Conservation (phyloP, 345 rosid genomes). For the Turnera subulata region DNA sequence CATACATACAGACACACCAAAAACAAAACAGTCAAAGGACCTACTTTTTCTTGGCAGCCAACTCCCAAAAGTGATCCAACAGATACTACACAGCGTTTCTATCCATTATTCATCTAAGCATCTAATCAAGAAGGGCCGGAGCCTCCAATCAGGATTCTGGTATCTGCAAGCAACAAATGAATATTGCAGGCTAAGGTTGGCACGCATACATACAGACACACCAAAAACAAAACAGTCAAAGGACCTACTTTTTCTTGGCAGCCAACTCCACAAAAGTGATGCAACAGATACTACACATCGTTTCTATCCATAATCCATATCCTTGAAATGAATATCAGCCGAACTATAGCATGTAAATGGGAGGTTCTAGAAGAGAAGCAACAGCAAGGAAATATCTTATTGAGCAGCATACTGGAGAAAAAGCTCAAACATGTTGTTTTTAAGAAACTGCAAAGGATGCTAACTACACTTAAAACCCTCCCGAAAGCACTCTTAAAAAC, state of each 20-base stretch:
- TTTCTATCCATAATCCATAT: constrained; percentile 81
- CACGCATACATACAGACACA: too few relatives aligned
- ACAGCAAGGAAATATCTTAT: too few relatives aligned
- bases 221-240: constrained; percentile 10
- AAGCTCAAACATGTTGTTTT: too few relatives aligned
- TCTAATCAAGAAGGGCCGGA: constrained; percentile 79
- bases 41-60: constrained; percentile 86
- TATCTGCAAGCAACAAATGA: constrained; percentile 55
- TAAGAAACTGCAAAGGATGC: too few relatives aligned
- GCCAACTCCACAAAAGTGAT: constrained; percentile 68
- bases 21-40: constrained; percentile 19
- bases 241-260: constrained; percentile 81
- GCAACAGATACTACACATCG: constrained; percentile 78
- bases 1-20: background rate
- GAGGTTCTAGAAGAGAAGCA: too few relatives aligned
- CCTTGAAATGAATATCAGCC: constrained; percentile 38
- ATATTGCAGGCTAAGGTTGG: background rate
- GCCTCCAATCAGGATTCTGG: constrained; percentile 97
- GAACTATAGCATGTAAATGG: background rate
- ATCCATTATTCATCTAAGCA: constrained; percentile 65
- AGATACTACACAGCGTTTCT: constrained; percentile 81
- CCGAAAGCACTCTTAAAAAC: too few relatives aligned
- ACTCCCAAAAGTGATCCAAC: constrained; percentile 65
- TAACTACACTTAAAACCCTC: too few relatives aligned
- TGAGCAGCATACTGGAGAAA: too few relatives aligned